Base-by-base conservation (phyloP, 352 stramenopile species). In the Pythium folliculosum region DNA sequence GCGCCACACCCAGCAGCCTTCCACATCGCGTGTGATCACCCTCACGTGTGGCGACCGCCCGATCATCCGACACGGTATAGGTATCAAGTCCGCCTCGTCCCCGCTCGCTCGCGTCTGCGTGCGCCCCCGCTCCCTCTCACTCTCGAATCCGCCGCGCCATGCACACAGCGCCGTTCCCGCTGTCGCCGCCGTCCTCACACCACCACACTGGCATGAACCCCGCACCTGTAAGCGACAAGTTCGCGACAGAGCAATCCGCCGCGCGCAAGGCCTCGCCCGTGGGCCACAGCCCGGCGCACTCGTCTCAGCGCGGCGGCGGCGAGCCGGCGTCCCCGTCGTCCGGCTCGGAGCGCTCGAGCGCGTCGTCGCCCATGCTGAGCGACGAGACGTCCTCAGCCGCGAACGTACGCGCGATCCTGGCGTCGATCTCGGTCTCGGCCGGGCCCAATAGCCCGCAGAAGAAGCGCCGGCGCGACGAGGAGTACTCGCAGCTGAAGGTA, bases 381-480 rank as follows among this genome's bases (percentile, higher is more conserved):
- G 59, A 57, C 32, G 62, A 40, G n/a, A 7, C 52, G 19, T 23
- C 43, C 3, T 58, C 52, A 0, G 37, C 52, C 0, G 47, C 62
- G 8, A 68, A 49, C 49, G 62, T 68, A 3, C 62, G 62, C 32
- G 62, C 45, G 12, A 68, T 68, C 22, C 62, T 68, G 13, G 61
- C 62, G 12, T 62, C 62, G n/a, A 40, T 62, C 17, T 62, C 62
- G 14, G 52, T 68, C 52, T 68, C 62, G 8, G 10, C 59, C 0
- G 54, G 32, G 1, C 25, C 57, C 3, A 55, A 14, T 8, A 68
- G 62, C 23, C 62, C 62, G 1, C 62, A 63, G 16, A 68, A 68
- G 44, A 68, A 68, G 35, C 62, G 62, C 32, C 62, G 62, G 1
- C 62, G 62, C 12, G 62, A 68, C 25, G 62, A 68, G n/a, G 55